phyloP scores from a whole-genome alignment of 768 basidiomycete species.

The Mycena maculata region DNA sequence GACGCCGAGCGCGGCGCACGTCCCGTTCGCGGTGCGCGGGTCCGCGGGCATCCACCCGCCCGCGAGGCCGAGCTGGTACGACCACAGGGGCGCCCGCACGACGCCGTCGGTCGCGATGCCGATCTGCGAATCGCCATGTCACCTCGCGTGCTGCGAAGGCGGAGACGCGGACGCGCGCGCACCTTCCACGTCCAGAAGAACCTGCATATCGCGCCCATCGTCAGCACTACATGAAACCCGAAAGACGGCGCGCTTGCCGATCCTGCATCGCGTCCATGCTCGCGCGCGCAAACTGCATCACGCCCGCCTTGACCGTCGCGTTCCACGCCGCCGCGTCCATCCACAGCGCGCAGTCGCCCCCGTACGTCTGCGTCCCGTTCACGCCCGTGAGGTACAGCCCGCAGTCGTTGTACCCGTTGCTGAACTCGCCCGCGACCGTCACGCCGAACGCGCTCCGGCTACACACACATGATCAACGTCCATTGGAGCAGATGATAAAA shows the following conservation, averaged over 20 bases:
- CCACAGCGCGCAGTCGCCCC: slow-evolving; percentile 1
- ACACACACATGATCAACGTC: too few species aligned
- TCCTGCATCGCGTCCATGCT: slow-evolving; percentile 11
- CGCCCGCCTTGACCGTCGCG: slow-evolving; percentile 3
- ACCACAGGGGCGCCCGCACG: slow-evolving; percentile 8
- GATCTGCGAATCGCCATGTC: background rate
- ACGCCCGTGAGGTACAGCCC: background rate
- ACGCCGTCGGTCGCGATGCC: background rate
- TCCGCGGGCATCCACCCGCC: slow-evolving; percentile 8
- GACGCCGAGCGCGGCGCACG: background rate
- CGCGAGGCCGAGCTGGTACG: slow-evolving; percentile 13
- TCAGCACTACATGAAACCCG: too few species aligned
- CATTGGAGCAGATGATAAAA: too few species aligned
- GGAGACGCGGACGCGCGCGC: too few species aligned
- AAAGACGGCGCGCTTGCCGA: too few species aligned
- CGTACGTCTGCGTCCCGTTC: background rate
- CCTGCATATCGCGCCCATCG: too few species aligned
- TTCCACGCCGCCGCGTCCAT: slow-evolving; percentile 7
- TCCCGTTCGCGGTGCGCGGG: background rate
- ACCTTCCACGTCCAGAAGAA: slow-evolving; percentile 27
- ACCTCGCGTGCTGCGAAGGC: background rate
- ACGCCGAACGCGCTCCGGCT: too few species aligned
- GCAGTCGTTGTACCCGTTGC: too few species aligned
- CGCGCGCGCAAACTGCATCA: slow-evolving; percentile 11
- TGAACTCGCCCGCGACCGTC: too few species aligned